A percentile compares a stretch with the other conserved stretches of the same genome.
These are phyloP conservation scores for Serendipita sp. DNA, from an alignment of 1,284 basidiomycete species.

Conservation along the genomic window DNA sequence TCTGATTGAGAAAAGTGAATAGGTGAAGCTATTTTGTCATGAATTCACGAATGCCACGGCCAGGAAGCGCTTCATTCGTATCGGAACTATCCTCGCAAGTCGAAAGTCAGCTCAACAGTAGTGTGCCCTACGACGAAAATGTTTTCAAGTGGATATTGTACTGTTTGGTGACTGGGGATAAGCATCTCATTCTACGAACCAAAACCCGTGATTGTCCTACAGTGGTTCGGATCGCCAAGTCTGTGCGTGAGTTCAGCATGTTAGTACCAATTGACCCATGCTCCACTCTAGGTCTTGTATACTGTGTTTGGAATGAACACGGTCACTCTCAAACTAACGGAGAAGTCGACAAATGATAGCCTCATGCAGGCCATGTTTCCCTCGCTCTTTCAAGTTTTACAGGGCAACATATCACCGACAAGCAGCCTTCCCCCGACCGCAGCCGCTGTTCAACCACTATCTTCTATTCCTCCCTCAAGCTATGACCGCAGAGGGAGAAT, in stretches of 20 bases:
- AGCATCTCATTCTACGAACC: slow-evolving; percentile 45
- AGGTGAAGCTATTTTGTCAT: background rate
- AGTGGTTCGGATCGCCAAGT: slow-evolving; percentile 38
- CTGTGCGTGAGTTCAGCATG: slow-evolving; percentile 31
- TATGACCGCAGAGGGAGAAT: background rate
- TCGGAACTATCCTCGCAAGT: background rate
- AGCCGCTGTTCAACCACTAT: slow-evolving; percentile 17
- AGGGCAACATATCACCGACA: background rate
- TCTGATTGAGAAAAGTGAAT: too few species aligned
- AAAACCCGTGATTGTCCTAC: slow-evolving; percentile 42
- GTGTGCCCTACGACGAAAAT: background rate
- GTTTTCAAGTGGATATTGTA: slow-evolving; percentile 6
- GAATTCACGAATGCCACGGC: background rate
- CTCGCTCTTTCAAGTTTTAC: slow-evolving; percentile 15
- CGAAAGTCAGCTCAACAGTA: background rate
- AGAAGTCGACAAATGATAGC: slow-evolving; percentile 19
- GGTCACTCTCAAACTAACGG: slow-evolving; percentile 40
- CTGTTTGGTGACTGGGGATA: slow-evolving; percentile 40
- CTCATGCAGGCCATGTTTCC: slow-evolving; percentile 45
- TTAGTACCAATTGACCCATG: background rate
- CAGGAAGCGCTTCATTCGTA: background rate
- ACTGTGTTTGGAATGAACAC: slow-evolving; percentile 42
- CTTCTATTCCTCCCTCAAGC: slow-evolving; percentile 6
- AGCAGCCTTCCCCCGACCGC: slow-evolving; percentile 14
- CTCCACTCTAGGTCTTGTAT: slow-evolving; percentile 34